phyloP scores from a whole-genome alignment of 306 rosid genomes.

The Leucaena leucocephala region DNA sequence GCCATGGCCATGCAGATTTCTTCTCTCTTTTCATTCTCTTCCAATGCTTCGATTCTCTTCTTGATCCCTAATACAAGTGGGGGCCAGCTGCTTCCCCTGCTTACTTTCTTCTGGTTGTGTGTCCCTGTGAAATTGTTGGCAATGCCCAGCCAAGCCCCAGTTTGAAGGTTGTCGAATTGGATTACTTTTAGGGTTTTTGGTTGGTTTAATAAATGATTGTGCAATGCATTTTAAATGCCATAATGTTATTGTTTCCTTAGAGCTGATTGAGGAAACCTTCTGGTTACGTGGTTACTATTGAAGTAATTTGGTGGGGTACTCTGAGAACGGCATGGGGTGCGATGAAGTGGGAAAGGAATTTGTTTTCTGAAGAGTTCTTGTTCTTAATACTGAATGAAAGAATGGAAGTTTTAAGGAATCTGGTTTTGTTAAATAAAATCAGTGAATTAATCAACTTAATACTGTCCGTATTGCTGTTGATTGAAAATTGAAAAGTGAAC shows the following conservation, averaged over 20 bases:
- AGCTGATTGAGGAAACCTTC: not conserved
- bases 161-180: not conserved
- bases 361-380: not conserved
- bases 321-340: not conserved
- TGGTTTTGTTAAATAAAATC: not conserved
- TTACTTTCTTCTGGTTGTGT: not conserved
- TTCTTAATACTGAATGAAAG: not conserved
- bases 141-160: not conserved
- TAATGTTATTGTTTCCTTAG: not conserved
- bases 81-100: not conserved
- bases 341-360: not conserved
- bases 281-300: not conserved
- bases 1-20: slow-evolving; percentile 2
- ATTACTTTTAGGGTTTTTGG: slow-evolving; percentile 3
- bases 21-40: not conserved
- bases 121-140: not conserved
- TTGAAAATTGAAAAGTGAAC: not conserved
- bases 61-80: not conserved
- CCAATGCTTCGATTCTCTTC: not conserved
- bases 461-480: not conserved
- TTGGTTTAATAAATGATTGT: not conserved
- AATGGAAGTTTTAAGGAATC: not conserved
- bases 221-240: not conserved
- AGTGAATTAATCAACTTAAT: not conserved
- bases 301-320: not conserved